Evolutionary conservation across 208 protist genomes (phyloP), one percentile per base, ranked within the genome.

Genomic region (Acanthamoeba sp.): DNA sequence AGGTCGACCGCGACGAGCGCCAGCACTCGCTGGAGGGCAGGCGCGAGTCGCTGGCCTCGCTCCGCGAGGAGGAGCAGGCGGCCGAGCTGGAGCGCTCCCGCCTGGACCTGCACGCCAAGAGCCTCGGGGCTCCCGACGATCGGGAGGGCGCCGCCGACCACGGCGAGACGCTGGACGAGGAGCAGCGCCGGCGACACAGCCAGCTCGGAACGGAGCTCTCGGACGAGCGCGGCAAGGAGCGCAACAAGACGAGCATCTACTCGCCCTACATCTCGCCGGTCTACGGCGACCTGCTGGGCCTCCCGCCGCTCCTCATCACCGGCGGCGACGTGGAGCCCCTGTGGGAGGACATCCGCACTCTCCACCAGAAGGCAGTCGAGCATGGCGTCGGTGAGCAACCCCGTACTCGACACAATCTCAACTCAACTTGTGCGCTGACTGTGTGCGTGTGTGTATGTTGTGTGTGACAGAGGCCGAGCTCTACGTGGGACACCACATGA

Each of bases 1-100:
- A 78, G 69, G 69, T 78, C 69, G 69, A 78, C 69, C 69, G 69
- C 69, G 69, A 78, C 36, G 69, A 78, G 69, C 69, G 69, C 32
- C 29, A 12, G n/a, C 16, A 78, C 2, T 0, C 34, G 69, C 34
- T 9, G n/a, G n/a, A 27, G 9, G 32, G 69, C 29, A 7, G 69
- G 69, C 69, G 29, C 69, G 69, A 78, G 69, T 78, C 69, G 0
- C 69, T 78, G 0, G 29, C 32, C 34, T 32, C 69, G 9, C 69
- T 78, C 14, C 69, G 69, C 69, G 69, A 78, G 1, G 69, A 78
- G 36, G 69, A 78, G 69, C 29, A 45, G 0, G 69, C 16, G 12
- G 69, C 69, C 34, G 34, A 78, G 69, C 29, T 7, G 7, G 69
- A 78, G 69, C 29, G 36, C 9, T 78, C 69, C 14, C 24, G 29